Evolutionary conservation across 768 basidiomycete genomes (phyloP).

Genomic region (Xerocomellus intermedius): DNA sequence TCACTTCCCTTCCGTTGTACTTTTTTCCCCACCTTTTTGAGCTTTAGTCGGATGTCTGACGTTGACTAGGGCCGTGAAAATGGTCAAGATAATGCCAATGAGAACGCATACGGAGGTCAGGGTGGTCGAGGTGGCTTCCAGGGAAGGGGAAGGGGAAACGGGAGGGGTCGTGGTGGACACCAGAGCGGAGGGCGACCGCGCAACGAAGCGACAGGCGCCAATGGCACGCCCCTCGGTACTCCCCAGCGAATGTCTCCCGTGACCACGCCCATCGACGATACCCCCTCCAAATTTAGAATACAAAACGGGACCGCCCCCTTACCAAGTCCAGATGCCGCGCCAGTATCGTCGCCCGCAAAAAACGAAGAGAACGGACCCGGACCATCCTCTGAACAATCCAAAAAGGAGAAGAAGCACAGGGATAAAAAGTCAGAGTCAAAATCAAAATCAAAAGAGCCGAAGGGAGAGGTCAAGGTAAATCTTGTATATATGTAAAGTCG

Average conservation of each 20-base stretch:
- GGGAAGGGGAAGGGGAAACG: constrained; percentile 33
- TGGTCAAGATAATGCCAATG: constrained; percentile 2
- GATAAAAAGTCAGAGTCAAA: constrained; percentile 17
- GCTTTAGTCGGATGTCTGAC: not conserved
- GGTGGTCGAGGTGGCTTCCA: constrained; percentile 10
- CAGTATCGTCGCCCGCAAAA: not conserved
- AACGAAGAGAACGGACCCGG: not conserved
- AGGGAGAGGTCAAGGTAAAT: constrained; percentile 13
- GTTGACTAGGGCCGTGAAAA: not conserved
- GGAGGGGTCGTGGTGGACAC: constrained; percentile 33
- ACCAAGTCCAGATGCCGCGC: not conserved
- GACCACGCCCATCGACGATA: constrained; percentile 21
- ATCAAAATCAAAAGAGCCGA: constrained; percentile 7
- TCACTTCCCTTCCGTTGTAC: not conserved
- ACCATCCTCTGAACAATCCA: constrained; percentile 5
- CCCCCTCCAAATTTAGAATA: not conserved
- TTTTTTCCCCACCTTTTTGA: not conserved
- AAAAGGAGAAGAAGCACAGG: constrained; percentile 23
- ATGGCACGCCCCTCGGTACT: constrained; percentile 68
- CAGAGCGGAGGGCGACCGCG: constrained; percentile 28
- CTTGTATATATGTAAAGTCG: not conserved
- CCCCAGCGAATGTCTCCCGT: constrained; percentile 51
- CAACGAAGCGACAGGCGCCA: constrained; percentile 55
- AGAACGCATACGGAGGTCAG: constrained; percentile 8
- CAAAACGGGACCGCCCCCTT: not conserved